phyloP scores from a whole-genome alignment of 176 grass and related monocot species.

The Puya raimondii region DNA sequence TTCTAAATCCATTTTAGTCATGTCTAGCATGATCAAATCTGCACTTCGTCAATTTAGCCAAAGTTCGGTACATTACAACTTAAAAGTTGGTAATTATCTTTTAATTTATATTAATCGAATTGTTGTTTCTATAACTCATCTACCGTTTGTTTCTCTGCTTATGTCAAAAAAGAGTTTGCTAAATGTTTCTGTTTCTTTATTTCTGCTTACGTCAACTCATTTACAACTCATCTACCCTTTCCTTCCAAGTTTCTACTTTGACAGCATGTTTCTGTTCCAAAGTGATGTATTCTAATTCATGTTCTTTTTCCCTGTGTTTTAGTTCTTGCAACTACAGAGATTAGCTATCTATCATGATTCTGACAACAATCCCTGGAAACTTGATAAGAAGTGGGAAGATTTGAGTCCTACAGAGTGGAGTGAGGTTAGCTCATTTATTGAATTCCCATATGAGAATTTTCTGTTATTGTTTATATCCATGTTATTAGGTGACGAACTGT shows the following conservation, averaged over 20 bases:
- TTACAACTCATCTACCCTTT: too few relatives aligned
- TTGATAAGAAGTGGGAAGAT: slow-evolving; percentile 87
- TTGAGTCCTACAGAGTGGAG: slow-evolving; percentile 76
- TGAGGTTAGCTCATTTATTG: slow-evolving; percentile 46
- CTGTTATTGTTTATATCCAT: background rate
- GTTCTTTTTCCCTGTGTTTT: slow-evolving; percentile 24
- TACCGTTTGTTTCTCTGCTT: too few relatives aligned
- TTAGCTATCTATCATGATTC: slow-evolving; percentile 93
- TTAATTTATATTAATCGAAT: too few relatives aligned
- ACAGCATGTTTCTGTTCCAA: background rate
- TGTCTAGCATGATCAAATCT: too few relatives aligned
- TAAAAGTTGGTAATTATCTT: too few relatives aligned
- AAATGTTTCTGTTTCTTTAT: too few relatives aligned
- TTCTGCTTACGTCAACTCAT: too few relatives aligned
- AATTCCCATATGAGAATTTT: background rate
- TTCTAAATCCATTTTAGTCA: too few relatives aligned
- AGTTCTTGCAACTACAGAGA: slow-evolving; percentile 83
- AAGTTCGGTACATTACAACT: too few relatives aligned
- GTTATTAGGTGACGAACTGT: background rate
- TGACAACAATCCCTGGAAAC: slow-evolving; percentile 63
- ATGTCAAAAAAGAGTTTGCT: too few relatives aligned
- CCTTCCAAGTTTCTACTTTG: background rate
- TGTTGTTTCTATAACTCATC: too few relatives aligned
- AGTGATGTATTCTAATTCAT: slow-evolving; percentile 11
- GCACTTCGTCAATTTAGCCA: too few relatives aligned